A percentile compares a stretch with the other conserved stretches of the same genome.
Evolutionary conservation across 768 basidiomycete genomes (phyloP).

Genomic region (Auriscalpium microsporum): DNA sequence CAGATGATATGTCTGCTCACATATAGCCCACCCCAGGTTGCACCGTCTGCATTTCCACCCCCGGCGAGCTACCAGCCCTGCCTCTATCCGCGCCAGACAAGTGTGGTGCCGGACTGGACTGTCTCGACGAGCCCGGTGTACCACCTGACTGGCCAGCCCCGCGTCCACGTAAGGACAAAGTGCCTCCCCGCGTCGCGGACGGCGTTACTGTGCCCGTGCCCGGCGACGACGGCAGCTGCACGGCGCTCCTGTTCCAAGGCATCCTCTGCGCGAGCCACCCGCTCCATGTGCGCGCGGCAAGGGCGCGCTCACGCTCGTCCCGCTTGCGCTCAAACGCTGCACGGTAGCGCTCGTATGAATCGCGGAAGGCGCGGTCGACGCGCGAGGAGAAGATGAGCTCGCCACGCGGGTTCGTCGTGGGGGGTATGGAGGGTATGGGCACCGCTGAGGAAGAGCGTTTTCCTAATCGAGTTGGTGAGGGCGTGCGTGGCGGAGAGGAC

Average conservation of each 20-base stretch:
- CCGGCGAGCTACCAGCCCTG: background rate
- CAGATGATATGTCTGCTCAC: background rate
- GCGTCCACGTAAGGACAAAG: conserved; percentile 2
- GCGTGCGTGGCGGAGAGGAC: conserved; percentile 30
- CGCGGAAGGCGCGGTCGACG: conserved; percentile 74
- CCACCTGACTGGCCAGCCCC: background rate
- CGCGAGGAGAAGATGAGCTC: conserved; percentile 94
- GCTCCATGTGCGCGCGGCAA: conserved; percentile 23
- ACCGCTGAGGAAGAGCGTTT: conserved; percentile 35
- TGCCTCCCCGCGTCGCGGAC: conserved; percentile 7
- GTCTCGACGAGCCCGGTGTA: conserved; percentile 4
- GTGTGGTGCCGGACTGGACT: conserved; percentile 3
- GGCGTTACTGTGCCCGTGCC: conserved; percentile 7
- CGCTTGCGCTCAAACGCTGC: conserved; percentile 75
- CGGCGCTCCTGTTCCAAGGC: conserved; percentile 16
- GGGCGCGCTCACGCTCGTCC: conserved; percentile 48
- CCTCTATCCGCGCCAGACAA: background rate
- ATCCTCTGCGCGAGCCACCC: conserved; percentile 23
- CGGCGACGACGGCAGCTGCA: background rate
- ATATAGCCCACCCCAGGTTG: background rate
- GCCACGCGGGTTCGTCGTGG: conserved; percentile 82
- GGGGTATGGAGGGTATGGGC: conserved; percentile 76
- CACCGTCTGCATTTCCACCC: background rate
- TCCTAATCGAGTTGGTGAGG: conserved; percentile 24
- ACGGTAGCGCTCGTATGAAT: conserved; percentile 89